These are phyloP conservation scores for Cladosporium phlei DNA, from an alignment of 2,329 filamentous ascomycete genomes.

Conservation along the genomic window DNA sequence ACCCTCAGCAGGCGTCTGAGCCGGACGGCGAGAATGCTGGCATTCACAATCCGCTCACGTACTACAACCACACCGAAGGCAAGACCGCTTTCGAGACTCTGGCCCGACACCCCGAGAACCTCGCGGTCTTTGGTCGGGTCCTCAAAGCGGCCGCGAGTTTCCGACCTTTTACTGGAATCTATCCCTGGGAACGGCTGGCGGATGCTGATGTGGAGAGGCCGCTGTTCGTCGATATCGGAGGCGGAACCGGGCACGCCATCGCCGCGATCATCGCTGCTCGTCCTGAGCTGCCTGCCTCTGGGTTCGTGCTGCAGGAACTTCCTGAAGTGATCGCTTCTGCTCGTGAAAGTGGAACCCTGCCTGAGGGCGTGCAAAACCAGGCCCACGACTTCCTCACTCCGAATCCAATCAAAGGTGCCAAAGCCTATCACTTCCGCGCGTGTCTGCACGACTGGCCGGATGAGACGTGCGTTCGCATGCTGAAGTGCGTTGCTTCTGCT, in stretches of 20 bases:
- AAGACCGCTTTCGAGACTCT: background rate
- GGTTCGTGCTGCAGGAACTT: slow-evolving; percentile 28
- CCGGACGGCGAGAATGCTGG: background rate
- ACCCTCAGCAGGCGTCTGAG: background rate
- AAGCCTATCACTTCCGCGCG: slow-evolving; percentile 22
- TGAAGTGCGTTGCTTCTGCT: slow-evolving; percentile 15
- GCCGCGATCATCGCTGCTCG: slow-evolving; percentile 16
- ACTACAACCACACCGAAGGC: slow-evolving; percentile 2
- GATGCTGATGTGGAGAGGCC: background rate
- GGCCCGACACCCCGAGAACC: background rate
- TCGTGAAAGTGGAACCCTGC: background rate
- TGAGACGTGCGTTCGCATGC: slow-evolving; percentile 18
- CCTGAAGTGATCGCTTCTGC: slow-evolving; percentile 17
- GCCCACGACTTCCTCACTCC: slow-evolving; percentile 25
- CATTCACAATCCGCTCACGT: slow-evolving; percentile 5
- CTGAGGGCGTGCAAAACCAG: background rate
- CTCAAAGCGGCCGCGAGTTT: background rate
- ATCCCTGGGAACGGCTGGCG: slow-evolving; percentile 4
- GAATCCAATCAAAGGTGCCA: slow-evolving; percentile 25
- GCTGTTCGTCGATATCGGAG: slow-evolving; percentile 27
- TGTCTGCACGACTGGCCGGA: slow-evolving; percentile 27
- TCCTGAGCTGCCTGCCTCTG: slow-evolving; percentile 15
- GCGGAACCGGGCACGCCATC: slow-evolving; percentile 23
- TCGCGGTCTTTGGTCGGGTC: background rate
- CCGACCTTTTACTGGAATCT: slow-evolving; percentile 2